A percentile compares a stretch with the other conserved stretches of the same genome.
Conservation (phyloP, 441 rosid species). For the Metrosideros polymorpha region DNA sequence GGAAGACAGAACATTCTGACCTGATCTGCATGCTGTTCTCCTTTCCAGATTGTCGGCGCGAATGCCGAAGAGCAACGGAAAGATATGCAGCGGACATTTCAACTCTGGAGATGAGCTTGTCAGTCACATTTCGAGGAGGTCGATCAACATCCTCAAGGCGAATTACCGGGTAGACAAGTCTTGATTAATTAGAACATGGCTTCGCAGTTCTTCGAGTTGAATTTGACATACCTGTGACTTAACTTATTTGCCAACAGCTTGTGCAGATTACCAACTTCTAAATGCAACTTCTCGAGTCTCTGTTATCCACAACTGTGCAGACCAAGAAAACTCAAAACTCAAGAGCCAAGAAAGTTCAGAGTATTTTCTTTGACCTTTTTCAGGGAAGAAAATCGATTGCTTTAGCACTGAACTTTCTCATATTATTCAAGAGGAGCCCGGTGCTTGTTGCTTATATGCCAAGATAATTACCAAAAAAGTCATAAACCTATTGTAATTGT, state of each 20-base stretch:
- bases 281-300: neutral
- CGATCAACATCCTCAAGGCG: slow-evolving; percentile 65
- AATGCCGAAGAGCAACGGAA: slow-evolving; percentile 70
- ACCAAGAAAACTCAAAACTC: neutral
- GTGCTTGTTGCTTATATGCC: neutral
- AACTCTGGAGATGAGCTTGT: slow-evolving; percentile 72
- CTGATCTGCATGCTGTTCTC: neutral
- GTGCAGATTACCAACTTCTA: neutral
- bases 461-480: no score
- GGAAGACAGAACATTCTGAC: neutral
- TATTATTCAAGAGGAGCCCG: neutral
- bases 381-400: neutral
- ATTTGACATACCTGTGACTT: neutral
- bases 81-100: slow-evolving; percentile 82
- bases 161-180: slow-evolving; percentile 56
- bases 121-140: slow-evolving; percentile 66
- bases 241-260: neutral
- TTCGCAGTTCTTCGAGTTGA: neutral
- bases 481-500: no score
- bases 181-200: neutral
- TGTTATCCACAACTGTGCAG: neutral
- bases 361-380: neutral
- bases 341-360: neutral
- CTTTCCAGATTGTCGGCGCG: slow-evolving; percentile 46
- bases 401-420: neutral